Base-by-base conservation (phyloP, 371 early-diverging fungal genomes). In the Circinella minor region DNA sequence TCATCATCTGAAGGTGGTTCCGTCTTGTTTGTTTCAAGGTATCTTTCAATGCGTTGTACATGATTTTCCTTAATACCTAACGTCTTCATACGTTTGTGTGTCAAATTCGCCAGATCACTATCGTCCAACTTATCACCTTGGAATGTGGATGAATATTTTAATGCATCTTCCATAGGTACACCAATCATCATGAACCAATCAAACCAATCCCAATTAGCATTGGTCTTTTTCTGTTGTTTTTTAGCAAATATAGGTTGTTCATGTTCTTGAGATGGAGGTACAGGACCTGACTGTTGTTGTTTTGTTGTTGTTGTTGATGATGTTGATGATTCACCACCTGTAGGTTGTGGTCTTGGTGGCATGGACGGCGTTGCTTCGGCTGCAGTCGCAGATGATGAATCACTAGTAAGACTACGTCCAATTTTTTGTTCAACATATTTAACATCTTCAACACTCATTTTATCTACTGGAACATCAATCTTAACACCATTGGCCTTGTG, bases 401-500 rank as follows among this genome's bases (percentile, higher is more conserved):
- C 46, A 14, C 83, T 81, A n/a, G 76, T 64, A 11, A 86, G 62
- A 69, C 81, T 85, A 66, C 75, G 73, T 18, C 89, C 90, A 0
- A 83, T 81, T 27, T 81, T 74, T 20, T 74, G 71, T 67, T 90
- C 86, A 17, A 94, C 86, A 75, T 83, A 92, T 20, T 78, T 80
- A 3, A 91, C 71, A 68, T 96, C 96, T 13, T 82, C 88, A 13
- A 73, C 69, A 17, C 89, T 88, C 80, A 98, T 90, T 74, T 96
- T 96, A 17, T 93, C 90, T n/a, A 95, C 74, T 1, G 96, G 94
- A 3, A 98, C 98, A 51, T 90, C 93, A 68, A 98, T 97, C 70
- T 91, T 95, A 68, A 95, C 96, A 64, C 96, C 96, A 78, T 98
- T 98, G 18, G 89, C 76, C 78, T 98, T 98, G 84, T 93, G 94